Percentiles rank a stretch among this genome's conserved stretches.
These are phyloP conservation scores for Petunia hybrid DNA, from an alignment of 305 asterid species.

Conservation along the genomic window DNA sequence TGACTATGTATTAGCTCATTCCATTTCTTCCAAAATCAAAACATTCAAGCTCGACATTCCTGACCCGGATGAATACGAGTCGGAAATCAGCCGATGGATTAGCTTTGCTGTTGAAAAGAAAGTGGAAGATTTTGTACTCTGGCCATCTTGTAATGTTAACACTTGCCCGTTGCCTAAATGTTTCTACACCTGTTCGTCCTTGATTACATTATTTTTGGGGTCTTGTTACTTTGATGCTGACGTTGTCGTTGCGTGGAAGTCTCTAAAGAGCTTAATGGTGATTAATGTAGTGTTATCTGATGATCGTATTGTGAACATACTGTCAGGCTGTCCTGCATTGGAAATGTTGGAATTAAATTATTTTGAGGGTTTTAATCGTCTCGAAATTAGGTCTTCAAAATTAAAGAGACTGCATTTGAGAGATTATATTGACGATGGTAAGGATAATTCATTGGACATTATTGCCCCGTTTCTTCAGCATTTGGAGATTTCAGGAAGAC, in stretches of 20 bases:
- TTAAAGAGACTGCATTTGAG: neutral
- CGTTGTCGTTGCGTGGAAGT: neutral
- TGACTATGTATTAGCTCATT: neutral
- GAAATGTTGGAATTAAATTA: neutral
- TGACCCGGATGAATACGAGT: neutral
- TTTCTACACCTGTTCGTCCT: neutral
- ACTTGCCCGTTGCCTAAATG: neutral
- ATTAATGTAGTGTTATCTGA: neutral
- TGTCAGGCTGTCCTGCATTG: no score
- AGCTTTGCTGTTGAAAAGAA: neutral
- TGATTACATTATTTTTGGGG: neutral
- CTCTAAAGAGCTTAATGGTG: neutral
- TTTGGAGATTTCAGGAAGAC: neutral
- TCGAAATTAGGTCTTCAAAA: neutral
- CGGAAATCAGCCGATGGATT: neutral
- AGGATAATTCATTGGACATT: neutral
- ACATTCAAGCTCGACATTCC: no score
- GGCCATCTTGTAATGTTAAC: neutral
- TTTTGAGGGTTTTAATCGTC: neutral
- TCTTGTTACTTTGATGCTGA: neutral
- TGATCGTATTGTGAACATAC: neutral
- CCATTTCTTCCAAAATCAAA: no score
- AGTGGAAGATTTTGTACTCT: neutral
- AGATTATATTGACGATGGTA: neutral
- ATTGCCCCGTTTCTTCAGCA: neutral